phyloP scores from a whole-genome alignment of 805 yeast species.

The Cyberlindnera suaveolens region DNA sequence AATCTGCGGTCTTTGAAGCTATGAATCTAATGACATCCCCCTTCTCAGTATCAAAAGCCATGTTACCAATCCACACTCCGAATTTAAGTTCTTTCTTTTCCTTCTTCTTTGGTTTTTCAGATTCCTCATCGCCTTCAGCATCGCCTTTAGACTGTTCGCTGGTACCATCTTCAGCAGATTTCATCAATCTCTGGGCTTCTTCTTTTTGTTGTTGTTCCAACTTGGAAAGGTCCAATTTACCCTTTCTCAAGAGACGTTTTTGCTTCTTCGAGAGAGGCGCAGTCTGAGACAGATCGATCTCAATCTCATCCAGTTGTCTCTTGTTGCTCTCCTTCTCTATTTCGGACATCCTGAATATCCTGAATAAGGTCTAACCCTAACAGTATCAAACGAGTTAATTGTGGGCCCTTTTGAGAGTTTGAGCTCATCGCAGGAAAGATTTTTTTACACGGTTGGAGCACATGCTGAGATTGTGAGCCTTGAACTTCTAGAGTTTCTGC shows the following conservation, averaged over 20 bases:
- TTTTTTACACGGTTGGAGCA: no score
- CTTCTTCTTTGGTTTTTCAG: slow-evolving; percentile 16
- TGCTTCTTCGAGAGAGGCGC: slow-evolving; percentile 90
- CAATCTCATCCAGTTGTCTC: slow-evolving; percentile 38
- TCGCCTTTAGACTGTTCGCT: slow-evolving; percentile 13
- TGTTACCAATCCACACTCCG: slow-evolving; percentile 94
- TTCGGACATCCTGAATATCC: background rate
- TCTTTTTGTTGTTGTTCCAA: slow-evolving; percentile 36
- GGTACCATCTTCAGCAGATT: slow-evolving; percentile 24
- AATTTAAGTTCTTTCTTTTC: slow-evolving; percentile 39
- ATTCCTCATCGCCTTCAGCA: slow-evolving; percentile 2
- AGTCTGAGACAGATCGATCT: slow-evolving; percentile 61
- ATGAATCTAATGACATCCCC: slow-evolving; percentile 68
- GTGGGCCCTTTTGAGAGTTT: no score
- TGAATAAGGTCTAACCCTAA: no score
- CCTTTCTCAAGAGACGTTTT: slow-evolving; percentile 76
- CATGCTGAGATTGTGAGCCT: no score
- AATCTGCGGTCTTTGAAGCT: slow-evolving; percentile 45
- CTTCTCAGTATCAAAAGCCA: slow-evolving; percentile 75
- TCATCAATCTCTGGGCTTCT: slow-evolving; percentile 34
- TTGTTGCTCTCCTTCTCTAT: slow-evolving; percentile 7
- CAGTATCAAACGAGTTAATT: no score
- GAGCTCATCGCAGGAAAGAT: no score
- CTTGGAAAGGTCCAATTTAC: slow-evolving; percentile 57
- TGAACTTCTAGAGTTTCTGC: no score